These are phyloP conservation scores for Saccharomycopsis hybrid DNA, from an alignment of 1,139 yeast genomes.

Conservation along the genomic window DNA sequence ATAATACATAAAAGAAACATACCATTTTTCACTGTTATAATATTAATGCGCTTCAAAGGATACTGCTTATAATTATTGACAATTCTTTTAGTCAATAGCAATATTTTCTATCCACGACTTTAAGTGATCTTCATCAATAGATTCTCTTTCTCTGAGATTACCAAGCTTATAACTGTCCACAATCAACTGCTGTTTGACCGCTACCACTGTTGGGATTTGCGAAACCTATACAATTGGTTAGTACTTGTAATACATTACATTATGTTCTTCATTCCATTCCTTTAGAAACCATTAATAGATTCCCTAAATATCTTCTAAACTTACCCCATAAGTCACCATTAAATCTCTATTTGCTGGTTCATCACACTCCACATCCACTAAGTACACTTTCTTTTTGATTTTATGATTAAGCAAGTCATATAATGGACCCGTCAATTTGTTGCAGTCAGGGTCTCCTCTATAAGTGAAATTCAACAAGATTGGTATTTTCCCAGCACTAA, in stretches of 20 bases:
- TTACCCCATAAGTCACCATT: constrained; percentile 27
- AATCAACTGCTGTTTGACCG: constrained; percentile 4
- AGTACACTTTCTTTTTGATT: constrained; percentile 42
- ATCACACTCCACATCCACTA: constrained; percentile 69
- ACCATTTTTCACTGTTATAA: too few species aligned
- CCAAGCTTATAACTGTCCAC: background rate
- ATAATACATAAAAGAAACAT: too few species aligned
- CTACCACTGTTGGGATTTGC: constrained; percentile 5
- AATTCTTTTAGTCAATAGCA: too few species aligned
- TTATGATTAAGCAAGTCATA: constrained; percentile 50
- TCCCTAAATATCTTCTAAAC: too few species aligned
- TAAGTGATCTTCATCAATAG: constrained; percentile 1
- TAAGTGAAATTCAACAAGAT: constrained; percentile 66
- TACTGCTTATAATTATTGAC: too few species aligned
- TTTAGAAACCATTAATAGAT: background rate
- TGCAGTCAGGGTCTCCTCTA: constrained; percentile 57
- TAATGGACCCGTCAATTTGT: constrained; percentile 57
- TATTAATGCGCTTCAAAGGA: too few species aligned
- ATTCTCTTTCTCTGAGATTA: background rate
- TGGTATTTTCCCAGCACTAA: constrained; percentile 48
- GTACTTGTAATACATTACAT: too few species aligned
- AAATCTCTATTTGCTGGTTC: constrained; percentile 56
- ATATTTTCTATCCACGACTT: constrained; percentile 7
- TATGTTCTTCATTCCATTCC: too few species aligned
- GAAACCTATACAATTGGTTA: too few species aligned